A percentile compares a stretch with the other conserved stretches of the same genome.
Conservation (phyloP, 2,329 filamentous ascomycete genomes). For the Ophiostoma ips region DNA sequence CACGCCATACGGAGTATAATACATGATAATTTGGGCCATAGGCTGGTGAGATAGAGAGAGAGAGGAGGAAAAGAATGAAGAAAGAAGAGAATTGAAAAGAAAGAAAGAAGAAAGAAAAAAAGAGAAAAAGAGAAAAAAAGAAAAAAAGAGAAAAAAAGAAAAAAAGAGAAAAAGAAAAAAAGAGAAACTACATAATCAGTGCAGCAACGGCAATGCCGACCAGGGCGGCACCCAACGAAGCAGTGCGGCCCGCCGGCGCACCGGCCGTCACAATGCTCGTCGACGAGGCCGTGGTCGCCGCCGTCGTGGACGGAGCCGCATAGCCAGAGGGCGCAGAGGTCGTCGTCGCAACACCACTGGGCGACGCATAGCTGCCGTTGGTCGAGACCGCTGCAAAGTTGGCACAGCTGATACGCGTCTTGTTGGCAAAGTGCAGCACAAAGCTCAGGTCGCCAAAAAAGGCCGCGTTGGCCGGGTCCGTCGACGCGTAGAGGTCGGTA, state of each 20-base stretch:
- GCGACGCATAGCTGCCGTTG: not conserved
- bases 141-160: not conserved
- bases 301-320: too few species aligned
- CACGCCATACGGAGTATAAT: too few species aligned
- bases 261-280: too few species aligned
- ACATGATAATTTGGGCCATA: too few species aligned
- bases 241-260: too few species aligned
- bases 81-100: too few species aligned
- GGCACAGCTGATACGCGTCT: slow-evolving; percentile 49
- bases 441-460: slow-evolving; percentile 54
- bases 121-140: not conserved
- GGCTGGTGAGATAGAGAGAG: too few species aligned
- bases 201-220: not conserved
- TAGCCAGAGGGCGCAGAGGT: too few species aligned
- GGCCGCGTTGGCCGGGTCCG: slow-evolving; percentile 32
- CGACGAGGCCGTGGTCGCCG: too few species aligned
- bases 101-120: not conserved
- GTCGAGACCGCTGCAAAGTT: slow-evolving; percentile 32
- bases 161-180: not conserved
- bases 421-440: slow-evolving; percentile 50
- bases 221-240: too few species aligned
- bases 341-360: too few species aligned
- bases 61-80: too few species aligned
- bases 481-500: slow-evolving; percentile 44
- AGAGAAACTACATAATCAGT: not conserved